phyloP scores from a whole-genome alignment of 371 early-diverging fungal genomes.

The Mucor circinelloides region DNA sequence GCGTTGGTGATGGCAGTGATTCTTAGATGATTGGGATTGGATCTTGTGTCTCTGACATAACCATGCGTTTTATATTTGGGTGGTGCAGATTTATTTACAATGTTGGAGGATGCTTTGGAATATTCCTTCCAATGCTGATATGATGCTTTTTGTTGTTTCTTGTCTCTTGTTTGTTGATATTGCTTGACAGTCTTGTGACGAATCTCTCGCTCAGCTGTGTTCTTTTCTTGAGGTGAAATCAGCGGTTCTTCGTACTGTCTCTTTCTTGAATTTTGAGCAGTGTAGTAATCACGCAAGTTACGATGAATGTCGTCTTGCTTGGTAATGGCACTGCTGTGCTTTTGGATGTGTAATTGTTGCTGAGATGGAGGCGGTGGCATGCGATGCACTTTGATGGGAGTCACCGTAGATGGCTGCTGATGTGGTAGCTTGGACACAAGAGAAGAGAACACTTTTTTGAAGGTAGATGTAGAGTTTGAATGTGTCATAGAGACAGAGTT shows the following conservation, averaged over 20 bases:
- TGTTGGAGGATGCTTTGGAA: conserved; percentile 2
- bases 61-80: conserved; percentile 14
- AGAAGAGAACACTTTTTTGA: conserved; percentile 12
- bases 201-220: conserved; percentile 5
- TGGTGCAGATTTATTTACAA: conserved; percentile 16
- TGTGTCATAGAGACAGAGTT: not conserved
- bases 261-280: not conserved
- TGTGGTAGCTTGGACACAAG: conserved; percentile 12
- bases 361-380: not conserved
- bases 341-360: not conserved
- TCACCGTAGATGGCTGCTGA: conserved; percentile 4
- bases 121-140: conserved; percentile 20
- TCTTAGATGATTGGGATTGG: conserved; percentile 19
- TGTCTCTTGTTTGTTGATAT: conserved; percentile 12
- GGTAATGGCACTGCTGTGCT: not conserved
- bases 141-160: not conserved
- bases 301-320: conserved; percentile 15
- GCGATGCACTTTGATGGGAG: not conserved
- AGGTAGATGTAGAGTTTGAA: not conserved
- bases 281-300: conserved; percentile 16
- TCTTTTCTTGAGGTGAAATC: not conserved
- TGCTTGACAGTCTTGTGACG: conserved; percentile 21
- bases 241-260: conserved; percentile 4
- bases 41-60: conserved; percentile 25
- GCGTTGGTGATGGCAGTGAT: conserved; percentile 16